Evolutionary conservation across 805 yeast species (phyloP).

Genomic region (Saccharomycopsis javanensis): DNA sequence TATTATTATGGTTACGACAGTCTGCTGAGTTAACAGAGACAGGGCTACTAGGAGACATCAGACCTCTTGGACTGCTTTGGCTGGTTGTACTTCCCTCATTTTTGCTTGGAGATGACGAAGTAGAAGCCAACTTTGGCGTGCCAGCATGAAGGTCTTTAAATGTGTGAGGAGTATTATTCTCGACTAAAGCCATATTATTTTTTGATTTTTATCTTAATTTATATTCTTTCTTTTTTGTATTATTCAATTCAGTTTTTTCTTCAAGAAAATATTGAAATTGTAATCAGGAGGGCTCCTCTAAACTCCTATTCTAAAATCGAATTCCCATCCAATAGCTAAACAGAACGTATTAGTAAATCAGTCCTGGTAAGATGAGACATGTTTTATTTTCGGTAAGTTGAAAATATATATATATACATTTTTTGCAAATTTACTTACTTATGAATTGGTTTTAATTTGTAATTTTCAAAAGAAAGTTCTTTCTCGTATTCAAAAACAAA

Average conservation of each 20-base stretch:
- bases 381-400: too few relatives aligned
- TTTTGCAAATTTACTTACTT: not conserved
- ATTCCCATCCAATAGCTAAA: conserved; percentile 1
- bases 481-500: not conserved
- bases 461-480: not conserved
- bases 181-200: not conserved
- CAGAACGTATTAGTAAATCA: not conserved
- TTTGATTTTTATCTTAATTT: not conserved
- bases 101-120: not conserved
- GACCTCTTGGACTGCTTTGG: not conserved
- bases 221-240: not conserved
- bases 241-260: not conserved
- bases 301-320: not conserved
- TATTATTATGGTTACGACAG: not conserved
- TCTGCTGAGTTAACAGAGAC: not conserved
- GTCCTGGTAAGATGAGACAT: too few relatives aligned
- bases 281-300: conserved; percentile 1
- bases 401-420: too few relatives aligned
- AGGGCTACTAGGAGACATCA: conserved; percentile 2
- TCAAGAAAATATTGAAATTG: not conserved
- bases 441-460: not conserved
- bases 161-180: not conserved
- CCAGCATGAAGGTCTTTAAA: not conserved
- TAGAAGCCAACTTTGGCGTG: conserved; percentile 1
- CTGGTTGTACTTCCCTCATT: not conserved